Conservation (phyloP, 2,329 filamentous ascomycete genomes). For the Fusarium euwallaceae region DNA sequence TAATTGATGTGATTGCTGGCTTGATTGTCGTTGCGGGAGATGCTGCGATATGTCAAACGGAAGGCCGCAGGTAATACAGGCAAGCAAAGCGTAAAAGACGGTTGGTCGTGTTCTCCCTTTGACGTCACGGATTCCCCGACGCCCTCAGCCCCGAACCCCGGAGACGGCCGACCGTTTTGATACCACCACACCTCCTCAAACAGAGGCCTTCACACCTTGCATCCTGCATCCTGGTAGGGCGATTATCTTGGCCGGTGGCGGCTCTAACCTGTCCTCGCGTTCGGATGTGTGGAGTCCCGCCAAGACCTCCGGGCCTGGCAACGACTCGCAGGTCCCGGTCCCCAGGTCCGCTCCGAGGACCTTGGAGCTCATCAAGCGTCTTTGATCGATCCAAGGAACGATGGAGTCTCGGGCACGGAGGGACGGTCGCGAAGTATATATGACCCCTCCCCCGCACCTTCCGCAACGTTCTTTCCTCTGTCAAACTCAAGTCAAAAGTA, state of each 20-base stretch:
- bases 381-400: constrained; percentile 9
- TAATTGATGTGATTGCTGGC: neutral
- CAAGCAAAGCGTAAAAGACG: constrained; percentile 21
- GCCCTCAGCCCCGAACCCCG: constrained; percentile 11
- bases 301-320: constrained; percentile 37
- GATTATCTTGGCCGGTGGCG: constrained; percentile 28
- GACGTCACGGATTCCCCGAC: constrained; percentile 37
- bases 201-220: constrained; percentile 6
- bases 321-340: constrained; percentile 27
- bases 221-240: constrained; percentile 18
- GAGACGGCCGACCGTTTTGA: constrained; percentile 25
- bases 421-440: constrained; percentile 38
- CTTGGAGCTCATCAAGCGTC: constrained; percentile 12
- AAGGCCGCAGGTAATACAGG: constrained; percentile 8
- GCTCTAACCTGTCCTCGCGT: constrained; percentile 37
- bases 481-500: constrained; percentile 25
- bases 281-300: constrained; percentile 31
- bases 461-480: constrained; percentile 15
- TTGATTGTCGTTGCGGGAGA: neutral
- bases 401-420: constrained; percentile 21
- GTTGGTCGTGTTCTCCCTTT: neutral
- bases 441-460: constrained; percentile 38
- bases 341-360: constrained; percentile 23
- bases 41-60: neutral
- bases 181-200: constrained; percentile 28